Base-by-base conservation (phyloP, 768 basidiomycete genomes). In the Mycena latifolia region DNA sequence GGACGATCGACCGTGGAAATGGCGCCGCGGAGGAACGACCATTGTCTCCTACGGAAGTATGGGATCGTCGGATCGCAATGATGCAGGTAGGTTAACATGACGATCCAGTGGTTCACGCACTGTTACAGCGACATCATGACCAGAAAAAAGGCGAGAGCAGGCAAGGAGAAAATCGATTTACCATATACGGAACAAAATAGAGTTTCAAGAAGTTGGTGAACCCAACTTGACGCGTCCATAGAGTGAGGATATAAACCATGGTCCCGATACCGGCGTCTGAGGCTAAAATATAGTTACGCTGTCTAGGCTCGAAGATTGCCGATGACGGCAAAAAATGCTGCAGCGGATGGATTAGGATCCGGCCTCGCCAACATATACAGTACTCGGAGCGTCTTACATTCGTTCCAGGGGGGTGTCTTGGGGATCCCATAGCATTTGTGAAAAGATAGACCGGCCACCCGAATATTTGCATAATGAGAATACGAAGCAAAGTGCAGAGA, bases 21-120 rank as follows among this genome's bases (percentile, higher is more conserved):
- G 20, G 88, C 88, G 24, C 88, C 88, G 18, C 88, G 83, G 47
- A 83, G 81, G 70, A 86, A 89, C n/a, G 84, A 84, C 88, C 88
- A 90, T 67, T 85, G 79, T 35, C 76, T 77, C 75, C 78, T 77
- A 47, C 88, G 84, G 73, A 88, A 90, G 66, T 88, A 88, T 0
- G 88, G 88, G 29, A 89, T 80, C 0, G 80, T 82, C 7, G 86
- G 85, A 70, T 88, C 87, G 56, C 86, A 87, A 69, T 90, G 88
- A 48, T 89, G 88, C 15, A 90, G 78, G 70, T 87, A 88, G 2
- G 87, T 87, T 69, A 88, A 83, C 78, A 84, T 85, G 55, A 88
- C 85, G 71, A 89, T 86, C 87, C 87, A 64, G 45, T 61, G 56
- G 60, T 66, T 57, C 8, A 63, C 45, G 25, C 46, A 58, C 61